Conservation (phyloP, 257 asterid species). For the Penstemon newberryi region DNA sequence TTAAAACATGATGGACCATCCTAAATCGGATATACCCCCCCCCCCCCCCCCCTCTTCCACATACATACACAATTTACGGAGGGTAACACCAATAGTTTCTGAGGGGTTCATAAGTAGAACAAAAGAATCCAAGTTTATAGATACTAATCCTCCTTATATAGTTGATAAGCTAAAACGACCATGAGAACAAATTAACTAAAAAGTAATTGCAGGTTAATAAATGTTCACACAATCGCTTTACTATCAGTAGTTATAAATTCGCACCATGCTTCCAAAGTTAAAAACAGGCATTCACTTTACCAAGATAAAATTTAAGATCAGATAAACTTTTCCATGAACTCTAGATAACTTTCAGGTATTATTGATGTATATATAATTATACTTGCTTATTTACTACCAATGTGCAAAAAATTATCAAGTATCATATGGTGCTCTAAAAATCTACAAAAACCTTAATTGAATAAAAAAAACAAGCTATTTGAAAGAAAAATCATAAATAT, state of each 20-base stretch:
- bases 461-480: slow-evolving; percentile 8
- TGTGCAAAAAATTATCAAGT: background rate
- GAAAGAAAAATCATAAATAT: background rate
- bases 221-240: slow-evolving; percentile 13
- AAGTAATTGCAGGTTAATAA: background rate
- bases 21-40: background rate
- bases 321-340: slow-evolving; percentile 4
- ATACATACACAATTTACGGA: no score
- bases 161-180: background rate
- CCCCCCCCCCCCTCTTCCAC: no score
- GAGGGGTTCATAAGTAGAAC: background rate
- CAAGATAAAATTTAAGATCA: background rate
- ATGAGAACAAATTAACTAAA: background rate
- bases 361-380: background rate
- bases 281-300: background rate
- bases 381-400: background rate
- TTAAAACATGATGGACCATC: background rate
- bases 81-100: background rate
- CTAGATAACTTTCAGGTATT: background rate
- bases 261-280: no score
- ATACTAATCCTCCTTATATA: background rate
- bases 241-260: no score
- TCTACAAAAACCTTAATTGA: background rate
- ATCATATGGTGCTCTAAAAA: slow-evolving; percentile 13
- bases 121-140: background rate